Percentiles rank a stretch among this genome's conserved stretches.
These are phyloP conservation scores for Akanthomyces muscarius DNA, from an alignment of 2,329 filamentous ascomycete genomes.

Conservation along the genomic window DNA sequence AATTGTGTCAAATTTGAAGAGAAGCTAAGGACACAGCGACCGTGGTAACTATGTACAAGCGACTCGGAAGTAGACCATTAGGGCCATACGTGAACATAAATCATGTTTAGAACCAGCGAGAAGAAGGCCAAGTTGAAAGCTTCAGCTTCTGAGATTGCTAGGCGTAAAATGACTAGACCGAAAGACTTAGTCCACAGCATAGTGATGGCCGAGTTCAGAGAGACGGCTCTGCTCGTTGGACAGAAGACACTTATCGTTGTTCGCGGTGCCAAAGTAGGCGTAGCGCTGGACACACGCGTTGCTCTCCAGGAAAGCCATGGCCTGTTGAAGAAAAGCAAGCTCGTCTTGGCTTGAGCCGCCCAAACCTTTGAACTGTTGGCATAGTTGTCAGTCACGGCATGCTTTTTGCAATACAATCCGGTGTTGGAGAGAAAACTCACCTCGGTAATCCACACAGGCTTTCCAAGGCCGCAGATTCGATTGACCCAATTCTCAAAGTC, in stretches of 20 bases:
- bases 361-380: slow-evolving; percentile 25
- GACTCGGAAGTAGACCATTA: no score
- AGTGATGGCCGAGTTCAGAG: slow-evolving; percentile 7
- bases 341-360: slow-evolving; percentile 31
- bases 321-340: slow-evolving; percentile 36
- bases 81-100: no score
- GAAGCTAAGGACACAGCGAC: no score
- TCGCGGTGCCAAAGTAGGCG: slow-evolving; percentile 31
- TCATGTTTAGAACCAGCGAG: no score
- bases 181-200: not conserved
- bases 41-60: no score
- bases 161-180: no score
- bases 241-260: slow-evolving; percentile 21
- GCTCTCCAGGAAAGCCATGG: slow-evolving; percentile 42
- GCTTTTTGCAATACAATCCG: not conserved
- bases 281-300: slow-evolving; percentile 37
- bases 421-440: slow-evolving; percentile 4
- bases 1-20: no score
- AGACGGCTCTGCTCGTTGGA: not conserved
- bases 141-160: no score
- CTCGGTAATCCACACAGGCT: slow-evolving; percentile 45
- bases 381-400: not conserved
- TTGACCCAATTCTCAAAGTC: slow-evolving; percentile 42
- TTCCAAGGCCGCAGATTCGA: slow-evolving; percentile 34
- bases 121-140: not conserved